phyloP scores from a whole-genome alignment of 352 stramenopile species.

The Globisporangium lucens region DNA sequence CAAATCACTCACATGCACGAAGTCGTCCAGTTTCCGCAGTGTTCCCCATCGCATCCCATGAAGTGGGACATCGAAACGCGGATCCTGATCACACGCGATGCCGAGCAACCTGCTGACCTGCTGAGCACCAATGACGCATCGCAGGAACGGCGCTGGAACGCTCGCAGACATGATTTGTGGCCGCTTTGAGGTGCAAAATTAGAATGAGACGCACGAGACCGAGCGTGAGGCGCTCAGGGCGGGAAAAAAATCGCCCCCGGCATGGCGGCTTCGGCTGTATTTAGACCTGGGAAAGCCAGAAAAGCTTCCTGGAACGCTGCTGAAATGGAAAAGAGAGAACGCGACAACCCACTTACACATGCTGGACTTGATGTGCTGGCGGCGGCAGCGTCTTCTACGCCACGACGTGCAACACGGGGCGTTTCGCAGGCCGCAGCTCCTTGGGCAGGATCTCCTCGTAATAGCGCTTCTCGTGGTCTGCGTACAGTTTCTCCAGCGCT shows the following conservation, averaged over 20 bases:
- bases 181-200: background rate
- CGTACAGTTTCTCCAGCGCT: slow-evolving; percentile 45
- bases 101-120: background rate
- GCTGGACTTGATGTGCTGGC: background rate
- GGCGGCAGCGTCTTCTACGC: slow-evolving; percentile 16
- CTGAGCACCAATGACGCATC: background rate
- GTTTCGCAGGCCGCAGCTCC: slow-evolving; percentile 23
- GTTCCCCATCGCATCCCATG: background rate
- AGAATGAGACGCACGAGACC: background rate
- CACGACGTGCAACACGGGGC: slow-evolving; percentile 29
- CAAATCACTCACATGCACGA: background rate
- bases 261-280: background rate
- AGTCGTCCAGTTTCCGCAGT: background rate
- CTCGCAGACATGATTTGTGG: background rate
- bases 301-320: background rate
- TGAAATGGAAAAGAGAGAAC: background rate
- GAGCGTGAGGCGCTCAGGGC: background rate
- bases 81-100: background rate
- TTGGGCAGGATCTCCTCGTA: slow-evolving; percentile 33
- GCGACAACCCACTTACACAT: background rate
- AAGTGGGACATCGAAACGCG: background rate
- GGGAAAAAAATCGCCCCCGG: background rate
- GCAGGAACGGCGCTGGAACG: slow-evolving; percentile 1
- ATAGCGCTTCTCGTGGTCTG: slow-evolving; percentile 41
- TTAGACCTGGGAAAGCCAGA: background rate